Evolutionary conservation across 805 yeast species (phyloP), one percentile per base, ranked within the genome.

Genomic region (Starmerella bombicola): DNA sequence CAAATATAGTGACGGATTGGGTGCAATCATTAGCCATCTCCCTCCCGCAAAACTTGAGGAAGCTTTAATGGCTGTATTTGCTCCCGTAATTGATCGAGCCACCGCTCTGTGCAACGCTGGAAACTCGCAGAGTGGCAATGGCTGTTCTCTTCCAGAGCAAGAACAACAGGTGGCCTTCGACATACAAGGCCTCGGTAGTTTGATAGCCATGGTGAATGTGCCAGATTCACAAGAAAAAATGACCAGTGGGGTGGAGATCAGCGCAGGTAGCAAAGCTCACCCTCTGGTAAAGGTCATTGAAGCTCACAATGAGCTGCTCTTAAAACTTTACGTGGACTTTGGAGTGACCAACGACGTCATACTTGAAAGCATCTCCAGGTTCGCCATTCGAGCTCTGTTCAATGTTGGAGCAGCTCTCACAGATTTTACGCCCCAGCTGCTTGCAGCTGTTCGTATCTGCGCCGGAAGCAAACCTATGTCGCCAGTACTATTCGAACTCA

Each of bases 1-100:
- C 55, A 93, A 86, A 55, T 71, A 86, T 36, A 76, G 86, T 15
- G 93, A 86, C 58, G 98, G 97, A 28, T 68, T 91, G 45, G 86
- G 93, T 4, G 82, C 84, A 48, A 80, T 91, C 32, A 68, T 91
- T 37, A 28, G 48, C 46, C 36, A 43, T 35, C 46, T 62, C 48
- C 59, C 54, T 41, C 43, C 36, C 15, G 71, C 68, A 31, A 64
- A 62, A 12, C 41, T 65, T 12, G 62, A 63, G 32, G 59, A 63
- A 5, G 60, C 66, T 21, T 69, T 80, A 39, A 86, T 91, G 1
- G 88, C 82, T 53, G 74, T 76, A 40, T 67, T 84, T 46, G 94
- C 82, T 53, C 65, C 80, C 8, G 60, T 82, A 37, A 69, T 78
- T 40, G 67, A 68, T 33, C 69, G 75, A 7, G 69, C 81, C 37